Evolutionary conservation across 2,329 filamentous ascomycete genomes (phyloP).

Genomic region (Colletotrichum trifolii): DNA sequence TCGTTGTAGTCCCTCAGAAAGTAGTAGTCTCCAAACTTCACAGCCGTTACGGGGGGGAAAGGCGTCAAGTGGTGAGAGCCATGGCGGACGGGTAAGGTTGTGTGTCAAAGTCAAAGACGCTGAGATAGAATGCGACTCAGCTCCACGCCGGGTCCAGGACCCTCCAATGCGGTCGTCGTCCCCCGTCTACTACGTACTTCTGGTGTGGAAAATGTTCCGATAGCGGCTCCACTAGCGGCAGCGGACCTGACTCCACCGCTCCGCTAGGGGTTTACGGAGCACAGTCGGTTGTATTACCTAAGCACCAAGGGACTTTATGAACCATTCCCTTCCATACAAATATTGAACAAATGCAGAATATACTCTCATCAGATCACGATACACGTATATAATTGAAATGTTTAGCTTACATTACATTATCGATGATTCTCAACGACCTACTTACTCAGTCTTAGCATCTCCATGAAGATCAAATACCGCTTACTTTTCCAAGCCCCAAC

Average conservation of each 20-base stretch:
- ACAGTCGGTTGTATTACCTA: neutral
- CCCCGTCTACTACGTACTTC: too few species aligned
- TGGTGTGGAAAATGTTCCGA: conserved; percentile 29
- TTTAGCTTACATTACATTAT: too few species aligned
- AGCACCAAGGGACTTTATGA: too few species aligned
- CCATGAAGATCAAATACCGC: too few species aligned
- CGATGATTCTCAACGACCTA: too few species aligned
- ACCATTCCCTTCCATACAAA: too few species aligned
- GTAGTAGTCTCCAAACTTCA: neutral
- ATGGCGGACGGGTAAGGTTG: conserved; percentile 11
- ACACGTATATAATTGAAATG: too few species aligned
- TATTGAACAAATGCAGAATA: too few species aligned
- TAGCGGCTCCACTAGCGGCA: conserved; percentile 28
- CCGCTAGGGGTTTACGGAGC: neutral
- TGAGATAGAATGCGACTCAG: conserved; percentile 31
- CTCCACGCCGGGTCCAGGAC: conserved; percentile 22
- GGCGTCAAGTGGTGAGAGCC: conserved; percentile 18
- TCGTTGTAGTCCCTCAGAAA: neutral
- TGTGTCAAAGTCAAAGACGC: conserved; percentile 18
- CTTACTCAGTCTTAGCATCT: too few species aligned
- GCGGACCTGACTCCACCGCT: neutral
- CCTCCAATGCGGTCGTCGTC: conserved; percentile 30
- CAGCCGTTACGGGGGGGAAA: conserved; percentile 21
- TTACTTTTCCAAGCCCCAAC: too few species aligned
- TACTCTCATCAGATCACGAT: too few species aligned